These are phyloP conservation scores for Pyrenopolyporus hunteri DNA, from an alignment of 495 filamentous ascomycete species.

Conservation along the genomic window DNA sequence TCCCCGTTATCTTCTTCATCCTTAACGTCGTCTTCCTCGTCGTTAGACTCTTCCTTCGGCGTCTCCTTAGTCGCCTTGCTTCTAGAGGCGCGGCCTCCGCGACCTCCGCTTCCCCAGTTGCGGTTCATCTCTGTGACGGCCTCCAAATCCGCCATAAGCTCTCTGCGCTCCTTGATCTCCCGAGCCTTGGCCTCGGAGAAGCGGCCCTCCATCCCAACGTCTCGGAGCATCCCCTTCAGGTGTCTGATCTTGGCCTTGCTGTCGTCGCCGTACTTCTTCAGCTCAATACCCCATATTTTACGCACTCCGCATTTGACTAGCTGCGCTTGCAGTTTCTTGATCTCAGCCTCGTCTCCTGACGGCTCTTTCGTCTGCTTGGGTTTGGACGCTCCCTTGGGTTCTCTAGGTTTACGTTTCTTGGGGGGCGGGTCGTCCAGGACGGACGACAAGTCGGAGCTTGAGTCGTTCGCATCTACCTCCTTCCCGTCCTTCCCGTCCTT, in stretches of 20 bases:
- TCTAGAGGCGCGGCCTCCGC: conserved; percentile 42
- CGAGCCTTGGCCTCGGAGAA: conserved; percentile 83
- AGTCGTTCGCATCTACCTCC: conserved; percentile 52
- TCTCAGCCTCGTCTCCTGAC: conserved; percentile 74
- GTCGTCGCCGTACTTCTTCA: conserved; percentile 72
- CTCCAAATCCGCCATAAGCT: conserved; percentile 81
- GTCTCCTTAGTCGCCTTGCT: conserved; percentile 41
- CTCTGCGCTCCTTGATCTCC: conserved; percentile 83
- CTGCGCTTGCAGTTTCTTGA: conserved; percentile 89
- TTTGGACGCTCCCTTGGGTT: conserved; percentile 25
- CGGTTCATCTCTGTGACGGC: conserved; percentile 78
- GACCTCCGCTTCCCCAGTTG: conserved; percentile 68
- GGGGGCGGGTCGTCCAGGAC: conserved; percentile 73
- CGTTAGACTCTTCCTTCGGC: conserved; percentile 40
- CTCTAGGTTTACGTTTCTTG: conserved; percentile 39
- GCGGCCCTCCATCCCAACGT: conserved; percentile 84
- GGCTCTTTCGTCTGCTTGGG: conserved; percentile 50
- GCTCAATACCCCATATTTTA: conserved; percentile 87
- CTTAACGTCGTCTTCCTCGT: conserved; percentile 51
- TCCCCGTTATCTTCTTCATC: conserved; percentile 46
- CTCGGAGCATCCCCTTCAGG: conserved; percentile 75
- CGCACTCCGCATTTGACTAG: conserved; percentile 91
- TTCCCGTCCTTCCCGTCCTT: conserved; percentile 32
- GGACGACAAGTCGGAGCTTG: conserved; percentile 80
- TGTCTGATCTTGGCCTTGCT: conserved; percentile 81